Evolutionary conservation across 2,329 filamentous ascomycete genomes (phyloP), one percentile per base, ranked within the genome.

Genomic region (Madurella fahalii): DNA sequence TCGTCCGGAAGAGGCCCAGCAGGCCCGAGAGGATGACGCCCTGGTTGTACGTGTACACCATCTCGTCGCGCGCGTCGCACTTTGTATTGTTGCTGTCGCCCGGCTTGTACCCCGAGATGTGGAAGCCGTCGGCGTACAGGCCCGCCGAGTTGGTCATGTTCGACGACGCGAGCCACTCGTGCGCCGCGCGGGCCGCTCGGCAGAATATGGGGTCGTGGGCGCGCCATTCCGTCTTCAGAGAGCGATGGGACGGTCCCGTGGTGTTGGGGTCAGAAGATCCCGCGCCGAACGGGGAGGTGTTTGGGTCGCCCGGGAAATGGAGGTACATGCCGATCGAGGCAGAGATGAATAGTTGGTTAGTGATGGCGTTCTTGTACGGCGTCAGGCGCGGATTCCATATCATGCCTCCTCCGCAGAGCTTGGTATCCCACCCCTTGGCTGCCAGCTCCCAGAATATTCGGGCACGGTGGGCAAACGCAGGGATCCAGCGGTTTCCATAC

Each of bases 41-140:
- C 70, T 97, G 93, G 71, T 97, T 97, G 74, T 97, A 96, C 0
- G 91, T 95, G 71, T 92, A 96, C 9, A 96, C 87, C 85, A 91
- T 93, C 62, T 92, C 84, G 69, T 96, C 89, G 47, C 91, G 82
- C 47, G 82, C 69, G 67, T 96, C 89, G 69, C 93, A 96, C 59
- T 82, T 78, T 0, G 82, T 85, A 53, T 88, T 90, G 47, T 85
- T 83, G 25, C 77, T 25, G 25, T 25, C 78, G 56, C 79, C 78
- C 7, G 74, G 72, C 53, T 75, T 73, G 72, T 79, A 88, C 20
- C 82, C 82, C 13, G 77, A 81, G 64, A 97, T 87, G 69, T 97
- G 93, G 67, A 90, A 97, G 11, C 93, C 93, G 64, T 97, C 93
- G 0, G 84, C 83, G 67, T 89, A 95, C 0, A 96, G 74, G 0